Percentiles rank a stretch among this genome's conserved stretches.
phyloP scores from a whole-genome alignment of 768 basidiomycete genomes.

The Kwoniella heveanensis region DNA sequence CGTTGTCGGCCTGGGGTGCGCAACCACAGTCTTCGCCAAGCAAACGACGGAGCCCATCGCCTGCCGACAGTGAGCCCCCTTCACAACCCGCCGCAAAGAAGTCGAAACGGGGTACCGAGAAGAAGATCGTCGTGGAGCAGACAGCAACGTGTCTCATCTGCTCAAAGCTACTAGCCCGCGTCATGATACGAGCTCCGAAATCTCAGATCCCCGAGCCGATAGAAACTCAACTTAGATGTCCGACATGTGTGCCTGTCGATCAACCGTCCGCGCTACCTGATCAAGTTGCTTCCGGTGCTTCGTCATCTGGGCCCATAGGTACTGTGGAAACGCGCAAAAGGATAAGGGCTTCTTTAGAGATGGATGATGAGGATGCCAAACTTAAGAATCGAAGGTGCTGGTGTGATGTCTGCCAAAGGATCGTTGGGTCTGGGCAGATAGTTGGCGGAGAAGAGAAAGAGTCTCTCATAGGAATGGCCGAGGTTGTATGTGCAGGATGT shows the following conservation, averaged over 20 bases:
- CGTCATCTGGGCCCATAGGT: conserved; percentile 25
- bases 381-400: conserved; percentile 31
- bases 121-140: conserved; percentile 37
- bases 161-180: conserved; percentile 23
- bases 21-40: conserved; percentile 17
- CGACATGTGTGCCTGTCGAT: conserved; percentile 30
- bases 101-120: conserved; percentile 28
- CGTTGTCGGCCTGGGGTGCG: background rate
- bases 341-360: conserved; percentile 34
- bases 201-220: conserved; percentile 38
- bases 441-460: conserved; percentile 31
- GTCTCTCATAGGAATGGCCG: conserved; percentile 29
- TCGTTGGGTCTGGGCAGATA: conserved; percentile 36
- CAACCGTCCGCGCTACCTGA: conserved; percentile 26
- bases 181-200: conserved; percentile 44
- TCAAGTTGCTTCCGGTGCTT: background rate
- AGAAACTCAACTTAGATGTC: conserved; percentile 24
- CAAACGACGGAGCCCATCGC: conserved; percentile 12
- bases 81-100: conserved; percentile 20
- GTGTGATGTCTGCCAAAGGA: conserved; percentile 53
- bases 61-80: conserved; percentile 2
- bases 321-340: conserved; percentile 47
- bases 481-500: conserved; percentile 46
- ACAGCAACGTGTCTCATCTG: conserved; percentile 30
- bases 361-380: conserved; percentile 41